phyloP scores from a whole-genome alignment of 257 asterid species.

The Forsythia viridissima region DNA sequence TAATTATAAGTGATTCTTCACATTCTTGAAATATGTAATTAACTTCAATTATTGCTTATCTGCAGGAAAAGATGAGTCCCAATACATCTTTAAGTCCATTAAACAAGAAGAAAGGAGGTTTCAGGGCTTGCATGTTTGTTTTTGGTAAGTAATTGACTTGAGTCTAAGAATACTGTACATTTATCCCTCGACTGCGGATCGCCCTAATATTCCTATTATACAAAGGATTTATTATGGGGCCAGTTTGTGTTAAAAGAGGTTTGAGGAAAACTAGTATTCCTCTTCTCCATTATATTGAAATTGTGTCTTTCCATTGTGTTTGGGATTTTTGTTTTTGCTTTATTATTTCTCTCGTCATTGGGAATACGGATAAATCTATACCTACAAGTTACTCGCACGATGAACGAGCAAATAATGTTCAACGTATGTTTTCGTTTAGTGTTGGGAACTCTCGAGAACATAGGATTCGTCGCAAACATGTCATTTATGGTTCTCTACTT shows the following conservation, averaged over 20 bases:
- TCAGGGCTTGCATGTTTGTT: slow-evolving; percentile 36
- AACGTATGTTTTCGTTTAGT: slow-evolving; percentile 13
- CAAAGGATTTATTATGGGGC: no score
- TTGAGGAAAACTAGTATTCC: no score
- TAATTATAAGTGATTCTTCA: neutral
- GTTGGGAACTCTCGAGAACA: slow-evolving; percentile 43
- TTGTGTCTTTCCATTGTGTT: no score
- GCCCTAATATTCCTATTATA: no score
- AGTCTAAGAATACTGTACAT: no score
- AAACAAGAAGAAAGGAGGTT: slow-evolving; percentile 28
- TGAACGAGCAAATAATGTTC: neutral
- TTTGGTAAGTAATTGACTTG: slow-evolving; percentile 17
- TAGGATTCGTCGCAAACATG: slow-evolving; percentile 56
- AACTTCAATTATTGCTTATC: neutral
- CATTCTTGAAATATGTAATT: neutral
- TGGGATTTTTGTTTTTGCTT: no score
- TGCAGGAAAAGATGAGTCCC: slow-evolving; percentile 18
- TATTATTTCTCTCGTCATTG: no score
- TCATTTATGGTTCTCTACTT: slow-evolving; percentile 48
- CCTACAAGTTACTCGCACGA: neutral
- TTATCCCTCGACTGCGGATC: no score
- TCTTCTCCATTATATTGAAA: no score
- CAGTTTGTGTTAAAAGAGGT: no score
- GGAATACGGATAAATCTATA: no score
- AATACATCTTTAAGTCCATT: neutral